A percentile compares a stretch with the other conserved stretches of the same genome.
phyloP scores from a whole-genome alignment of 106 monocot species.

The Gastrodia elata region DNA sequence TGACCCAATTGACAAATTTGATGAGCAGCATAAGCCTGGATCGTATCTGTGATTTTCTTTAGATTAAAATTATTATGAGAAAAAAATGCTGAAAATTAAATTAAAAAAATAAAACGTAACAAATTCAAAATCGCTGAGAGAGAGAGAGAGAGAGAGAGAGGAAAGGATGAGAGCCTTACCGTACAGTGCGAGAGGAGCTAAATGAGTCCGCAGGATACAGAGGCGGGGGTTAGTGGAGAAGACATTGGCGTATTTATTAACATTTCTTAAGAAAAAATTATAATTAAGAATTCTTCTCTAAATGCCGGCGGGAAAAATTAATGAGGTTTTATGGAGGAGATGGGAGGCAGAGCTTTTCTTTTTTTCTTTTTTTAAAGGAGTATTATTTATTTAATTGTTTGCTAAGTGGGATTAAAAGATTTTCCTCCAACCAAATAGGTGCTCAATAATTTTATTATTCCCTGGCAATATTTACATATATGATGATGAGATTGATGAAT shows the following conservation, averaged over 20 bases:
- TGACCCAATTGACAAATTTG: no score
- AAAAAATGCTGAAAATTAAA: background rate
- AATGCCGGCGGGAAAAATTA: background rate
- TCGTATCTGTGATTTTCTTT: no score
- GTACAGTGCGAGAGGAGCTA: background rate
- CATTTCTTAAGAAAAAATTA: background rate
- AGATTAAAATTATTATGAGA: background rate
- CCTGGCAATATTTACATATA: no score
- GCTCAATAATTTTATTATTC: no score
- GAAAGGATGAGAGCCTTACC: slow-evolving; percentile 8
- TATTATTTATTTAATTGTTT: no score
- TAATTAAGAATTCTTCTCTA: background rate
- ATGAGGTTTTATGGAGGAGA: no score
- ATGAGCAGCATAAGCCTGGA: no score
- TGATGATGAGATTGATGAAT: no score
- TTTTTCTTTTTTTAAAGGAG: no score
- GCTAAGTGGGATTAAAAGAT: no score
- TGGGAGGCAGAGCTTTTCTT: no score
- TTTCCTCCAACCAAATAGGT: no score
- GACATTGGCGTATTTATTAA: background rate
- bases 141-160: background rate
- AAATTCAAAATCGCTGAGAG: background rate
- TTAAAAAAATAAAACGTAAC: background rate
- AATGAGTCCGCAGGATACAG: background rate
- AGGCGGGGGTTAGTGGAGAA: background rate